These are phyloP conservation scores for Leccinum subrobustum DNA, from an alignment of 1,284 basidiomycete species.

Conservation along the genomic window DNA sequence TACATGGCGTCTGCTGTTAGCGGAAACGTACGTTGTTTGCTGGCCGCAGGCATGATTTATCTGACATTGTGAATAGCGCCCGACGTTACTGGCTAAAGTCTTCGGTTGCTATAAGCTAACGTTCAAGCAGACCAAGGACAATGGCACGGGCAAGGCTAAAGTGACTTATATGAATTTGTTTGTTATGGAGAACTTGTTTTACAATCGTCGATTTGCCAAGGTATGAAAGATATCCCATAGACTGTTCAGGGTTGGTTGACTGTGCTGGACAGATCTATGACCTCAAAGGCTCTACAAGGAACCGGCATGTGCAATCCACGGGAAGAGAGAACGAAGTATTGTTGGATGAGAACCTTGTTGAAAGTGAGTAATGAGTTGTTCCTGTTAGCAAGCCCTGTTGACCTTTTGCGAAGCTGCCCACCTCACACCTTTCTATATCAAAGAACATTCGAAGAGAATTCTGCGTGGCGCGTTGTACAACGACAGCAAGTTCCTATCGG, in stretches of 20 bases:
- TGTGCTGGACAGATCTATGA: constrained; percentile 76
- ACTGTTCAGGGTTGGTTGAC: constrained; percentile 1
- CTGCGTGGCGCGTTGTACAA: constrained; percentile 90
- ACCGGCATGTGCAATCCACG: constrained; percentile 88
- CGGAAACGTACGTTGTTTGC: constrained; percentile 58
- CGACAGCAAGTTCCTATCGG: constrained; percentile 87
- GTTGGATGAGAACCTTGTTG: constrained; percentile 89
- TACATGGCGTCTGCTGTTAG: constrained; percentile 90
- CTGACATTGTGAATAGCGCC: constrained; percentile 56
- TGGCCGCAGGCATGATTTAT: not conserved
- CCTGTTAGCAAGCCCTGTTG: constrained; percentile 1
- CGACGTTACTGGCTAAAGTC: constrained; percentile 94
- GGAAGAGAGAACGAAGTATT: constrained; percentile 92
- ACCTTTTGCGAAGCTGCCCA: constrained; percentile 52
- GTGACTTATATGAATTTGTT: constrained; percentile 92
- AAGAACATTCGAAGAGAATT: constrained; percentile 94
- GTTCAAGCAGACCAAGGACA: constrained; percentile 80
- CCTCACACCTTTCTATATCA: constrained; percentile 85
- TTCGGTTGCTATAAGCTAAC: constrained; percentile 98
- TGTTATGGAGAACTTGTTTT: constrained; percentile 98
- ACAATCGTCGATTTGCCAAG: constrained; percentile 85
- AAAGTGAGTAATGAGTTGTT: constrained; percentile 48
- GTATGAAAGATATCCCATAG: constrained; percentile 37
- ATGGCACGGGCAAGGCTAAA: constrained; percentile 62
- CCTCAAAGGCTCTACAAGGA: constrained; percentile 90